Evolutionary conservation across 495 filamentous ascomycete genomes (phyloP).

Genomic region (Talaromyces adpressus): DNA sequence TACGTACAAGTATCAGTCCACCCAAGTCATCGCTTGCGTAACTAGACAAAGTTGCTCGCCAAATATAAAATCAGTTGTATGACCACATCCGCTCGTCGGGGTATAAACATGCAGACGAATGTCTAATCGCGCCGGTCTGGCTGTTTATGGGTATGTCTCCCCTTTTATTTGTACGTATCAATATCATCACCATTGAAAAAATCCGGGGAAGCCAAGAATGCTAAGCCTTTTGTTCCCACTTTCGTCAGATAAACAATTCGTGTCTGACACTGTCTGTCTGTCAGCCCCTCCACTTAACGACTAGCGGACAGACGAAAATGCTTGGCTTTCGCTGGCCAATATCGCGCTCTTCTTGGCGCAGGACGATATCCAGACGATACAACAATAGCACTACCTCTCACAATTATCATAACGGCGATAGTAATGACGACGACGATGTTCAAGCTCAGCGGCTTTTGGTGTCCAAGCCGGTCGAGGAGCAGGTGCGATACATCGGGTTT

Average conservation of each 20-base stretch:
- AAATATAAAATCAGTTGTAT: neutral
- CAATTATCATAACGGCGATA: neutral
- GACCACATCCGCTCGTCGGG: neutral
- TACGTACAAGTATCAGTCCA: neutral
- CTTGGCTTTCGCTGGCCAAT: neutral
- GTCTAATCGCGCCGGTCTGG: neutral
- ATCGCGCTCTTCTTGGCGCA: neutral
- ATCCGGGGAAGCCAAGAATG: neutral
- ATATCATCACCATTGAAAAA: neutral
- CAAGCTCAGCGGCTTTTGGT: neutral
- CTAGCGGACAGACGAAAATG: neutral
- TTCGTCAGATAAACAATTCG: neutral
- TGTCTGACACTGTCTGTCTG: neutral
- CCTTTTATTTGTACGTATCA: neutral
- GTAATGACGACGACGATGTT: neutral
- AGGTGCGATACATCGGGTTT: conserved; percentile 28
- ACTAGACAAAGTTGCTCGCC: neutral
- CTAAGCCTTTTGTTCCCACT: neutral
- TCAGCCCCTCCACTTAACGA: neutral
- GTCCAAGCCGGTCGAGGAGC: neutral
- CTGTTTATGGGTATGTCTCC: neutral
- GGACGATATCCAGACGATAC: neutral
- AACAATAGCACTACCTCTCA: neutral
- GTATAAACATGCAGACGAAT: neutral
- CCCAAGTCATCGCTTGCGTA: neutral